Evolutionary conservation across 2,329 filamentous ascomycete species (phyloP).

Genomic region (Aureobasidium subglaciale): DNA sequence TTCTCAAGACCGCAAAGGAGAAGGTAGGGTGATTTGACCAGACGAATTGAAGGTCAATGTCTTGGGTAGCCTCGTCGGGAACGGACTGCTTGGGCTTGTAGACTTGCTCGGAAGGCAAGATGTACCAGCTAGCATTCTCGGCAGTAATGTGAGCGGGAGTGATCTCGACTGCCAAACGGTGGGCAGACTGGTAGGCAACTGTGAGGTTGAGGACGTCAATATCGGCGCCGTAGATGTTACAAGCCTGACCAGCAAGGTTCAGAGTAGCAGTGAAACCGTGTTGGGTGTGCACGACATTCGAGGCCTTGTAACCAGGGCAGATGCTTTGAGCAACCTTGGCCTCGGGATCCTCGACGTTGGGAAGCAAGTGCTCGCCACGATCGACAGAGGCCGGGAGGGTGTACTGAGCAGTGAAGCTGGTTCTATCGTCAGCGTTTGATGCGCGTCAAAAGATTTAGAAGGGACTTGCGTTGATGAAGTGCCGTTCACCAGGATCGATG

Average conservation of each 20-base stretch:
- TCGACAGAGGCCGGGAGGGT: constrained; percentile 30
- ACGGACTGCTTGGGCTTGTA: constrained; percentile 47
- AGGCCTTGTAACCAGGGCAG: constrained; percentile 56
- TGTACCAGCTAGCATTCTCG: constrained; percentile 40
- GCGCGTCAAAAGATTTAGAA: neutral
- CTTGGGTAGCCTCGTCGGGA: constrained; percentile 33
- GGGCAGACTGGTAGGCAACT: constrained; percentile 59
- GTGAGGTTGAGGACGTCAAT: constrained; percentile 58
- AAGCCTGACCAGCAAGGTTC: constrained; percentile 46
- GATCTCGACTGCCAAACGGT: constrained; percentile 65
- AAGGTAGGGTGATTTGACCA: constrained; percentile 54
- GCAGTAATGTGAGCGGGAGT: constrained; percentile 53
- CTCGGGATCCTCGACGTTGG: constrained; percentile 58
- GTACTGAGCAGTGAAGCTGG: constrained; percentile 25
- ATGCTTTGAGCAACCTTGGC: constrained; percentile 56
- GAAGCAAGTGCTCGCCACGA: constrained; percentile 39
- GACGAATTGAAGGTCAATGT: constrained; percentile 43
- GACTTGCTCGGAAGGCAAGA: constrained; percentile 57
- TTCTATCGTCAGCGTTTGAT: constrained; percentile 15
- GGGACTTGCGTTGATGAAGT: constrained; percentile 13
- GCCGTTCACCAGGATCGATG: constrained; percentile 24
- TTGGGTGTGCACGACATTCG: constrained; percentile 38
- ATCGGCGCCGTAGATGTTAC: constrained; percentile 74
- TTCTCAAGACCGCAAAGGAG: constrained; percentile 49
- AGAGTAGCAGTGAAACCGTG: constrained; percentile 47